Evolutionary conservation across 208 protist species (phyloP), one percentile per base, ranked within the genome.

Genomic region (Wallacemonas sp.): DNA sequence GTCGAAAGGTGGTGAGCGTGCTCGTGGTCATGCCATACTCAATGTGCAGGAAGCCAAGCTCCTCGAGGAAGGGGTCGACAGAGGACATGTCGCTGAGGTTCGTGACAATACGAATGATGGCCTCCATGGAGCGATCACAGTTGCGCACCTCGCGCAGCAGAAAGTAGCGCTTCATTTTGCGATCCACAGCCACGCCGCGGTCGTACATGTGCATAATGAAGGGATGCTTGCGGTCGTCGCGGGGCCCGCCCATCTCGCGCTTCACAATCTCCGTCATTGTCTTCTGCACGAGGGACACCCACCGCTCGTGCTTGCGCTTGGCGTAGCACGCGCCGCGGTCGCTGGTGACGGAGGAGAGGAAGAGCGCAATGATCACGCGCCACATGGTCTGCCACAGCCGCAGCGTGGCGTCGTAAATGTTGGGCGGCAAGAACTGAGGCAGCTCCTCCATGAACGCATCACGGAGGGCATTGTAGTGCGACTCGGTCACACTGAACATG

Each of bases 1-100:
- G 72, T 7, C 79, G 80, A 16, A 81, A 20, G 16, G 65, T 68
- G 66, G 78, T 81, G 55, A 89, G 78, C 39, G 79, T 66, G 12
- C 76, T 65, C 42, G 7, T 18, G 12, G 42, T 48, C 42, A 48
- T 48, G 42, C 18, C 42, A 5, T 46, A 46, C 32, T 45, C 36
- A 44, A 57, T 73, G 23, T 70, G 22, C 12, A 62, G 61, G 59
- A 90, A 67, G 28, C 68, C 45, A 23, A 32, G 57, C 18, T 82
- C 73, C 4, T 88, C 65, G 38, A 84, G 38, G 49, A 50, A 20
- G 25, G 86, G 72, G 49, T 92, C 71, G n/a, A 71, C 63, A 20
- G 73, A 42, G 16, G 71, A 22, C n/a, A 39, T 52, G 16, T 73
- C 65, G 22, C 52, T 28, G 5, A 85, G 59, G 48, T 63, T 57